Conservation (phyloP, 495 filamentous ascomycete species). For the Xanthoparmelia taractica region DNA sequence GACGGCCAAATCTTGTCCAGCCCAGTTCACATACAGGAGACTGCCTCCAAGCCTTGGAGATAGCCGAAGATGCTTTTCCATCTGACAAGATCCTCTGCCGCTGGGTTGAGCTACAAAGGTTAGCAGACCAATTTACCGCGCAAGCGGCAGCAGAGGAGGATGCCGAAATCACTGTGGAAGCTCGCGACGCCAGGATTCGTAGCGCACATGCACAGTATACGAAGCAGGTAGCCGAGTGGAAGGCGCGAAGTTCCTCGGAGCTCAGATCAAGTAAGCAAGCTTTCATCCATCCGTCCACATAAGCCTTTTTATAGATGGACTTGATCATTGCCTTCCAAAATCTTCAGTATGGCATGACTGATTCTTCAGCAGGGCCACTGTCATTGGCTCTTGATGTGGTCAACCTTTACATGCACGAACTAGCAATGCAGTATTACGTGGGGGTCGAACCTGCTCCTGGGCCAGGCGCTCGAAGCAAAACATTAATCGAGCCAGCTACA, state of each 20-base stretch:
- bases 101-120: conserved; percentile 66
- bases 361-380: conserved; percentile 13
- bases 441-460: conserved; percentile 52
- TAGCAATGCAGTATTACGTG: conserved; percentile 68
- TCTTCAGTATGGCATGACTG: neutral
- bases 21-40: conserved; percentile 84
- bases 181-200: conserved; percentile 66
- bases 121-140: conserved; percentile 57
- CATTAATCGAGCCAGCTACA: neutral
- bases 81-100: conserved; percentile 68
- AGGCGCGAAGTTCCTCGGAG: conserved; percentile 44
- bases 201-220: conserved; percentile 71
- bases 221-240: conserved; percentile 64
- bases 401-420: conserved; percentile 80
- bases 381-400: conserved; percentile 36
- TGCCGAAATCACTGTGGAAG: conserved; percentile 39
- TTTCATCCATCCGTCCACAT: conserved; percentile 29
- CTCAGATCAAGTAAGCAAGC: conserved; percentile 8
- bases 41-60: conserved; percentile 66
- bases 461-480: conserved; percentile 30
- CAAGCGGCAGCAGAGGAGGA: conserved; percentile 32
- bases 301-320: conserved; percentile 14
- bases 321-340: neutral
- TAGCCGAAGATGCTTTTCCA: conserved; percentile 58
- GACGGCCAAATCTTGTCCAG: conserved; percentile 72